phyloP scores from a whole-genome alignment of 768 basidiomycete species.

The Infundibulicybe gibba region DNA sequence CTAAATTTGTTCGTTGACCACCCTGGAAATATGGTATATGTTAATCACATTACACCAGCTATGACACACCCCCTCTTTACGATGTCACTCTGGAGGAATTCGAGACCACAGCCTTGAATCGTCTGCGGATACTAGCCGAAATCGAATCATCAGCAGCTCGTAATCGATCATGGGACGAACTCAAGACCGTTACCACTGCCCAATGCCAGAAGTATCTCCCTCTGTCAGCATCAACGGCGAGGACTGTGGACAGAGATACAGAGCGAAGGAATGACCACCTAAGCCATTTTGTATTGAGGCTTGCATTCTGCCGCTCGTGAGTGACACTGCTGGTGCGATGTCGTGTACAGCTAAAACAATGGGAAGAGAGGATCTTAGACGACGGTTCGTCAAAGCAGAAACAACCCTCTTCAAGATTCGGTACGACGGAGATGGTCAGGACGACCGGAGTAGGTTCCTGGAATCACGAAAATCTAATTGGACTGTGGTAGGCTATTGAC shows the following conservation, averaged over 20 bases:
- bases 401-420: slow-evolving; percentile 78
- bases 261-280: slow-evolving; percentile 84
- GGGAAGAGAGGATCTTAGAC: slow-evolving; percentile 81
- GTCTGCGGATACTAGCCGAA: slow-evolving; percentile 84
- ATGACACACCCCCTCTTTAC: slow-evolving; percentile 78
- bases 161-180: slow-evolving; percentile 77
- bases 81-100: slow-evolving; percentile 96
- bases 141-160: slow-evolving; percentile 88
- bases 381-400: slow-evolving; percentile 89
- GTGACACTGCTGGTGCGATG: slow-evolving; percentile 26
- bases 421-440: slow-evolving; percentile 58
- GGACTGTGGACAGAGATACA: slow-evolving; percentile 40
- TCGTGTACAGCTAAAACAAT: slow-evolving; percentile 1
- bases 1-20: slow-evolving; percentile 70
- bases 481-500: slow-evolving; percentile 42
- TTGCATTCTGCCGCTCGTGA: slow-evolving; percentile 96
- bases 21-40: not conserved
- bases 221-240: slow-evolving; percentile 54
- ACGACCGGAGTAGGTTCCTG: slow-evolving; percentile 68
- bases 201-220: slow-evolving; percentile 79
- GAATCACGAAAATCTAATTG: slow-evolving; percentile 61
- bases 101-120: slow-evolving; percentile 84
- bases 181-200: slow-evolving; percentile 53
- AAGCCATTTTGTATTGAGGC: slow-evolving; percentile 88
- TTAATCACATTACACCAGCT: slow-evolving; percentile 43